Evolutionary conservation across 257 asterid genomes (phyloP).

Genomic region (Solanum boliviense): DNA sequence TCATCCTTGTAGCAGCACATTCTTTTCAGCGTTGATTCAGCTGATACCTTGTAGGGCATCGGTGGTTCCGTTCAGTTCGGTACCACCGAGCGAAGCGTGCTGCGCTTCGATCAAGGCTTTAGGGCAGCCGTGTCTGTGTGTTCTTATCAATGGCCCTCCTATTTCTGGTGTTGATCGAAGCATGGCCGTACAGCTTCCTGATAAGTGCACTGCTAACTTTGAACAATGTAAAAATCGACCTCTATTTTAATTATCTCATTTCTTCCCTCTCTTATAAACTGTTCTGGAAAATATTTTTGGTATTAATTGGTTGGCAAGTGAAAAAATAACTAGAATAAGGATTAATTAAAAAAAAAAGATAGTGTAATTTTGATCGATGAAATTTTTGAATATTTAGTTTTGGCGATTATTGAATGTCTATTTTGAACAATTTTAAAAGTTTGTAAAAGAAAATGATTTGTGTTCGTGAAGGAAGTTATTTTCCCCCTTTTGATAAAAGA

Average conservation of each 20-base stretch:
- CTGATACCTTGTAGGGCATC: constrained; percentile 87
- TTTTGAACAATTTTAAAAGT: background rate
- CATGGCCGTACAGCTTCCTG: constrained; percentile 83
- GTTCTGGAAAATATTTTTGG: background rate
- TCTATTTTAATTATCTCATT: background rate
- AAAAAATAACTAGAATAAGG: background rate
- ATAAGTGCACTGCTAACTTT: constrained; percentile 70
- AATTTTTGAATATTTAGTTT: background rate
- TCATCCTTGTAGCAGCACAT: constrained; percentile 54
- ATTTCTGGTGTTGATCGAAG: constrained; percentile 74
- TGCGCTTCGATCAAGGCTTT: constrained; percentile 76
- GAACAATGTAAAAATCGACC: constrained; percentile 45
- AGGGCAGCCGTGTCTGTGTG: constrained; percentile 89
- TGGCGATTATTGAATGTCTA: background rate
- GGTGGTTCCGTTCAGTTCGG: constrained; percentile 58
- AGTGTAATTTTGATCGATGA: background rate
- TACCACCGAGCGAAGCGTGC: constrained; percentile 70
- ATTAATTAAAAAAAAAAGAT: background rate
- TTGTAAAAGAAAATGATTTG: background rate
- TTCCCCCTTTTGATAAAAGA: background rate
- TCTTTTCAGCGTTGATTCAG: constrained; percentile 75
- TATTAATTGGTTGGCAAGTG: background rate
- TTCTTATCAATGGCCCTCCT: constrained; percentile 89
- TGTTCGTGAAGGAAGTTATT: background rate
- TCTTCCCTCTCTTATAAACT: background rate